A percentile compares a stretch with the other conserved stretches of the same genome.
phyloP scores from a whole-genome alignment of 495 filamentous ascomycete genomes.

The Durotheca rogersii region DNA sequence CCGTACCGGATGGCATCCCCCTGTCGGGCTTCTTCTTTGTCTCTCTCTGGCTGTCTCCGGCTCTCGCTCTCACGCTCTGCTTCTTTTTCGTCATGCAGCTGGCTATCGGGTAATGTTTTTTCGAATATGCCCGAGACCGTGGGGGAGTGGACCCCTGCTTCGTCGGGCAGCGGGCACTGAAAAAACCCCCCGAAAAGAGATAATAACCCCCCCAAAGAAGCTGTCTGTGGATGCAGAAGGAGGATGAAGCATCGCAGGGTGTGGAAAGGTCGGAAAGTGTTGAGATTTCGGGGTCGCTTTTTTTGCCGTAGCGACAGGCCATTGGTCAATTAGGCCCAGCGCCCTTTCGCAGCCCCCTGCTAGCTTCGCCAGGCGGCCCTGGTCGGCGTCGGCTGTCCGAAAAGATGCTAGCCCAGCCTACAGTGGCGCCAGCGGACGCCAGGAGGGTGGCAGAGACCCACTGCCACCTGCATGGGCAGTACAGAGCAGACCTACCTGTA shows the following conservation, averaged over 20 bases:
- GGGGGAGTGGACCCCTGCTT: no score
- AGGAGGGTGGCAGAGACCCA: no score
- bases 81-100: no score
- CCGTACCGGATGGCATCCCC: background rate
- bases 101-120: conserved; percentile 20
- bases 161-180: no score
- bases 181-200: background rate
- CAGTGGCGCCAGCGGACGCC: background rate
- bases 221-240: background rate
- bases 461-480: no score
- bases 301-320: conserved; percentile 14
- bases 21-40: no score
- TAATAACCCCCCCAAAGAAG: background rate
- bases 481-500: no score
- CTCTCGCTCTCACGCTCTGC: no score
- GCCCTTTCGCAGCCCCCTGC: conserved; percentile 3
- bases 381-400: conserved; percentile 26
- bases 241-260: background rate
- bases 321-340: conserved; percentile 27
- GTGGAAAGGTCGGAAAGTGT: conserved; percentile 13
- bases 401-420: conserved; percentile 19
- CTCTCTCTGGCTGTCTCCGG: no score
- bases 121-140: conserved; percentile 24
- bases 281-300: conserved; percentile 33
- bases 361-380: no score